phyloP scores from a whole-genome alignment of 1,139 yeast species.

The Taphrina communis region DNA sequence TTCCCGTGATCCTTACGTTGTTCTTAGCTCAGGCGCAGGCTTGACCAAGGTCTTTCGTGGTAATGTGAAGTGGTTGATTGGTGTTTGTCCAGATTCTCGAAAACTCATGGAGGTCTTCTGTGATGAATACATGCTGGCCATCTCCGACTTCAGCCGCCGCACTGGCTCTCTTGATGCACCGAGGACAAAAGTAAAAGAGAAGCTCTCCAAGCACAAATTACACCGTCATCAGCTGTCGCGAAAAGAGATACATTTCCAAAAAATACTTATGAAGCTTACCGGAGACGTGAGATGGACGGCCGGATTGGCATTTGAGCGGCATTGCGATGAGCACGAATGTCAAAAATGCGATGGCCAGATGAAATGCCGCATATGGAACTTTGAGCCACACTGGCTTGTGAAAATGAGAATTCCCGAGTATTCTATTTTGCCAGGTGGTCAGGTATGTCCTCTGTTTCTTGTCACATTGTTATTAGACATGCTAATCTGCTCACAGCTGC shows the following conservation, averaged over 20 bases:
- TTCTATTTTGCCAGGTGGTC: constrained; percentile 50
- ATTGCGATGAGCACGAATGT: constrained; percentile 47
- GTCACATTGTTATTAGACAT: constrained; percentile 44
- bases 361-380: constrained; percentile 57
- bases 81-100: constrained; percentile 66
- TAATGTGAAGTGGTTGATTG: constrained; percentile 65
- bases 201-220: constrained; percentile 6
- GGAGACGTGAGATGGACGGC: constrained; percentile 60
- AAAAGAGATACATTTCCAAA: constrained; percentile 49
- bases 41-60: constrained; percentile 79
- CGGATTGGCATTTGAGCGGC: constrained; percentile 60
- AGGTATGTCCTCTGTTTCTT: constrained; percentile 46
- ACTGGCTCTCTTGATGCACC: constrained; percentile 13
- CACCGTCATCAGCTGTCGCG: constrained; percentile 28
- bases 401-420: constrained; percentile 67
- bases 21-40: constrained; percentile 75
- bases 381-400: constrained; percentile 74
- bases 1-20: constrained; percentile 73
- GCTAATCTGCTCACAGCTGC: constrained; percentile 49
- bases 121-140: constrained; percentile 69
- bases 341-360: constrained; percentile 44
- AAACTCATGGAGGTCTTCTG: constrained; percentile 70
- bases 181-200: constrained; percentile 3
- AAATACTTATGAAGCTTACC: constrained; percentile 61
- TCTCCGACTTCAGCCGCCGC: constrained; percentile 56